Conservation (phyloP, 139 green algal species). For the Tetradesmus lagerheimii region DNA sequence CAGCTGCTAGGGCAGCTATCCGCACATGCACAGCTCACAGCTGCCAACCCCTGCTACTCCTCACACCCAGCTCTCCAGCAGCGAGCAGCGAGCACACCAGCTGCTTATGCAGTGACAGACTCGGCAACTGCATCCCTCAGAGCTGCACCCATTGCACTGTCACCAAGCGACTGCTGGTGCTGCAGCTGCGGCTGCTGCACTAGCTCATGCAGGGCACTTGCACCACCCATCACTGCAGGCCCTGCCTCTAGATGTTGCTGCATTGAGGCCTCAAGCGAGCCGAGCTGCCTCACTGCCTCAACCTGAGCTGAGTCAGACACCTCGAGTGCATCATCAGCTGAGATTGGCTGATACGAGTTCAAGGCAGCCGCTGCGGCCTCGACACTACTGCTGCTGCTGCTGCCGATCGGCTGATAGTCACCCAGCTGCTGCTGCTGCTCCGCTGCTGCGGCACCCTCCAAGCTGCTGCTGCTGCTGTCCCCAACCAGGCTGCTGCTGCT, state of each 20-base stretch:
- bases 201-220: constrained; percentile 27
- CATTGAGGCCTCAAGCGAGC: constrained; percentile 20
- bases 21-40: not conserved
- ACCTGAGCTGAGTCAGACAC: constrained; percentile 10
- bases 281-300: not conserved
- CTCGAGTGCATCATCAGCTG: constrained; percentile 29
- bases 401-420: not conserved
- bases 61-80: not conserved
- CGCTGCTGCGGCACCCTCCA: constrained; percentile 4
- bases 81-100: not conserved
- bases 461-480: not conserved
- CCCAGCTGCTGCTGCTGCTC: not conserved
- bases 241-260: constrained; percentile 28
- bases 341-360: constrained; percentile 25
- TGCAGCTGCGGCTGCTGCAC: constrained; percentile 29
- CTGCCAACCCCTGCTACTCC: not conserved
- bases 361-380: constrained; percentile 10
- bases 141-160: constrained; percentile 32
- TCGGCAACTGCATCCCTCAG: constrained; percentile 28
- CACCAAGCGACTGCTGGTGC: constrained; percentile 23
- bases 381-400: not conserved
- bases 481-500: constrained; percentile 11
- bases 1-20: not conserved
- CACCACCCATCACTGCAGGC: constrained; percentile 45
- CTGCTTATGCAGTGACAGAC: not conserved